Percentiles rank a stretch among this genome's conserved stretches.
Conservation (phyloP, 345 rosid species). For the Limnanthes douglasii region DNA sequence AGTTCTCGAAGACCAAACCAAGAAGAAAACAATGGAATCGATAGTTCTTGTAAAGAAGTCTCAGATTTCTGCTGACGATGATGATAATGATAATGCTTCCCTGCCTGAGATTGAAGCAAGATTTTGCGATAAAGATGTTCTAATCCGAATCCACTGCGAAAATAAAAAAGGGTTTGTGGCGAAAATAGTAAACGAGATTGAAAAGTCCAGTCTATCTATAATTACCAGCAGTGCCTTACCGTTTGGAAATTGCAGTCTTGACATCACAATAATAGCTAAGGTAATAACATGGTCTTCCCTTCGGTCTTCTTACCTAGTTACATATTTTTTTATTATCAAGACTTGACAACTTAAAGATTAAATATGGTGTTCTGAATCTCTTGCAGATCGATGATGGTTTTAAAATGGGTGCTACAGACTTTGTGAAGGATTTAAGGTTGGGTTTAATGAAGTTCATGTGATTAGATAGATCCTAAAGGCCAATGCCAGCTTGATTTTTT, state of each 20-base stretch:
- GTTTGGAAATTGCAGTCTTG: conserved; percentile 54
- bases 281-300: conserved; percentile 15
- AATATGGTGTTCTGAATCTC: not conserved
- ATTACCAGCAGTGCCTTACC: conserved; percentile 47
- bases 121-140: conserved; percentile 44
- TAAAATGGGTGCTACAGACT: conserved; percentile 45
- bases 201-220: conserved; percentile 38
- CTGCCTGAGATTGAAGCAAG: conserved; percentile 82
- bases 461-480: too few species aligned
- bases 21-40: conserved; percentile 48
- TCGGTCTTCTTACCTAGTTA: not conserved
- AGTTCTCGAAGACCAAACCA: conserved; percentile 56
- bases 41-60: conserved; percentile 63
- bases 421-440: conserved; percentile 44
- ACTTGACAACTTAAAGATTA: too few species aligned
- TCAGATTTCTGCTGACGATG: conserved; percentile 28
- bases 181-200: conserved; percentile 48
- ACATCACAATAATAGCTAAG: conserved; percentile 59
- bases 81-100: conserved; percentile 17
- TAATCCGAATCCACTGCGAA: conserved; percentile 66
- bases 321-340: not conserved
- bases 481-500: too few species aligned
- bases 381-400: conserved; percentile 66
- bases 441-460: conserved; percentile 32
- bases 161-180: conserved; percentile 46